Percentiles rank a stretch among this genome's conserved stretches.
phyloP scores from a whole-genome alignment of 169 alveolate genomes.

The Cryptosporidium ryanae region DNA sequence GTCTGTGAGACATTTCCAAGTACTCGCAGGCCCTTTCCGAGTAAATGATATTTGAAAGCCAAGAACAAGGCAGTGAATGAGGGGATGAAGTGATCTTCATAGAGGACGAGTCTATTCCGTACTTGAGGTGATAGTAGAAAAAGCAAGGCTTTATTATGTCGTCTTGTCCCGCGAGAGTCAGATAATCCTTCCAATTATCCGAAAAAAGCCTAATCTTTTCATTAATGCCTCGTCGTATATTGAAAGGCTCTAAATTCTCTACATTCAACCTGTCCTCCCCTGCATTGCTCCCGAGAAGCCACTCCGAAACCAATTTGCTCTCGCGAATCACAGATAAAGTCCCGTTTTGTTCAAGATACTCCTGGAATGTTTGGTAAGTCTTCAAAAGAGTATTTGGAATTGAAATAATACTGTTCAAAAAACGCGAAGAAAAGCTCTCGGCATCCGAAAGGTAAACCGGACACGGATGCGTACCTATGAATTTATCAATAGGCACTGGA shows the following conservation, averaged over 20 bases:
- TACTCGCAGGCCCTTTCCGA: conserved; percentile 48
- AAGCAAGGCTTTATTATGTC: conserved; percentile 52
- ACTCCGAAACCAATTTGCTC: conserved; percentile 4
- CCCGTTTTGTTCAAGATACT: conserved; percentile 1
- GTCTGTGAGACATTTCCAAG: conserved; percentile 8
- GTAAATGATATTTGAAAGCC: conserved; percentile 58
- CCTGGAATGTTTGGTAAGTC: conserved; percentile 2
- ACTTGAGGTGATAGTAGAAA: conserved; percentile 29
- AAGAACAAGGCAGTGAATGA: conserved; percentile 42
- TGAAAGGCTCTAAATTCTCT: too few relatives aligned
- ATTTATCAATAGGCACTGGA: conserved; percentile 54
- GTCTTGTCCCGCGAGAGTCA: conserved; percentile 8
- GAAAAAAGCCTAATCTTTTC: background rate
- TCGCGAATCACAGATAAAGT: background rate
- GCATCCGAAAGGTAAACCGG: conserved; percentile 66
- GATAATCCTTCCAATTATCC: conserved; percentile 25
- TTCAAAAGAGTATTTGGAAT: conserved; percentile 19
- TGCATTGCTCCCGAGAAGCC: conserved; percentile 13
- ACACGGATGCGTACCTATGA: conserved; percentile 60
- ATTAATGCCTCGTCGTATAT: background rate
- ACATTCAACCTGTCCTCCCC: background rate
- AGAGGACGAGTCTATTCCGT: background rate
- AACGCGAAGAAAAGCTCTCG: conserved; percentile 22
- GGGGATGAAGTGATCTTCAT: conserved; percentile 2
- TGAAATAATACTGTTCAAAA: conserved; percentile 13